Conservation (phyloP, 129 eudicot genomes). For the Smallanthus sonchifolius region DNA sequence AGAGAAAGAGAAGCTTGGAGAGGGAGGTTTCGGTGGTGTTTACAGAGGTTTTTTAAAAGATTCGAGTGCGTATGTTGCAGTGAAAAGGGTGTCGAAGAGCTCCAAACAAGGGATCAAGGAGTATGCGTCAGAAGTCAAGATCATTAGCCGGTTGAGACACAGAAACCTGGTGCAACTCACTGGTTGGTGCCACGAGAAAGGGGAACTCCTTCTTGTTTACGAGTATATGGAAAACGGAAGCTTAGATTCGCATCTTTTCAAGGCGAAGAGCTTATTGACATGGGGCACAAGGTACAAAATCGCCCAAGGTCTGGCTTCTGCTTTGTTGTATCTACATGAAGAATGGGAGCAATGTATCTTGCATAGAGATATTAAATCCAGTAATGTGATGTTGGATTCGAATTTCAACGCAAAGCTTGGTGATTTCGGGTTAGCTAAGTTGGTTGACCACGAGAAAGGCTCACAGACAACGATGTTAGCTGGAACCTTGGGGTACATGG, state of each 20-base stretch:
- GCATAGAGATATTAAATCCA: conserved; percentile 15
- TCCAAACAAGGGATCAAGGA: conserved; percentile 32
- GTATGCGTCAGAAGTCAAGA: conserved; percentile 32
- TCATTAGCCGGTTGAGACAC: conserved; percentile 31
- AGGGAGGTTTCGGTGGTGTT: conserved; percentile 9
- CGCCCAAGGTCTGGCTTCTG: conserved; percentile 3
- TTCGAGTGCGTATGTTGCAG: background rate
- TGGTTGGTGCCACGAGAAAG: conserved; percentile 30
- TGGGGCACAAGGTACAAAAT: conserved; percentile 28
- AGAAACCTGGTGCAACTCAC: conserved; percentile 35
- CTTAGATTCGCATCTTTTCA: conserved; percentile 33
- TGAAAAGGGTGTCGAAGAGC: background rate
- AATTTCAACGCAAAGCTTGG: conserved; percentile 18
- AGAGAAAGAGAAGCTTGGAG: conserved; percentile 15
- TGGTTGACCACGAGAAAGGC: conserved; percentile 12
- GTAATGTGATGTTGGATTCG: conserved; percentile 13
- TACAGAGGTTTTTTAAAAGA: background rate
- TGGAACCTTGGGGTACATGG: conserved; percentile 10
- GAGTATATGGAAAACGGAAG: conserved; percentile 34
- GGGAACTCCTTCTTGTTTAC: conserved; percentile 32
- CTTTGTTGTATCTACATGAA: conserved; percentile 9
- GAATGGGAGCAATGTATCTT: conserved; percentile 23
- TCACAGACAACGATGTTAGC: background rate
- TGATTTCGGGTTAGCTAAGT: conserved; percentile 14
- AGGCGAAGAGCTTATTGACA: conserved; percentile 13